Conservation (phyloP, 176 grass and related monocot genomes). For the Saccharum officinarum region DNA sequence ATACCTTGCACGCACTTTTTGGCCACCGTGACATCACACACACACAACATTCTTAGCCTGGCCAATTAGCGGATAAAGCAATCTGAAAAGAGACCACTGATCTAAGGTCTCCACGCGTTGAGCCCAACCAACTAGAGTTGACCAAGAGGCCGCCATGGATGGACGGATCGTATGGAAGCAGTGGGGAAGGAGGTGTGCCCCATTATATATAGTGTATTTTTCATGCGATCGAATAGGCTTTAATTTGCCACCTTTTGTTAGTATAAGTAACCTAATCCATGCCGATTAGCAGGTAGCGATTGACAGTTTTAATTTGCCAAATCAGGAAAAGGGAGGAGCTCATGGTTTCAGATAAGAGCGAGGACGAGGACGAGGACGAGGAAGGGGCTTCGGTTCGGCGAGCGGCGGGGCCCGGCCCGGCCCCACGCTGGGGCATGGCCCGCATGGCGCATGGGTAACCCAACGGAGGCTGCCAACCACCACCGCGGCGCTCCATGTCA, state of each 20-base stretch:
- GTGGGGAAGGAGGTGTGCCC: slow-evolving; percentile 22
- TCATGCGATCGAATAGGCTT: not conserved
- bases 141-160: not conserved
- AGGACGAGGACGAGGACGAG: not conserved
- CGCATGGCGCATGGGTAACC: not conserved
- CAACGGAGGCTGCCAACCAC: not conserved
- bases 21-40: not conserved
- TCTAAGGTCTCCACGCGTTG: not conserved
- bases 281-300: not conserved
- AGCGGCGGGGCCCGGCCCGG: not conserved
- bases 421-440: not conserved
- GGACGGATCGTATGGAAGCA: not conserved
- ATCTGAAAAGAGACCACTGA: not conserved
- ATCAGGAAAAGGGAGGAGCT: slow-evolving; percentile 18
- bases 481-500: not conserved
- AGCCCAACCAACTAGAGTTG: slow-evolving; percentile 15
- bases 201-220: not conserved
- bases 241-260: too few species aligned
- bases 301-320: not conserved
- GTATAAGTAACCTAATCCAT: not conserved
- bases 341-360: slow-evolving; percentile 24
- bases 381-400: not conserved
- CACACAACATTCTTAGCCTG: slow-evolving; percentile 9
- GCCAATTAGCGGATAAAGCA: not conserved
- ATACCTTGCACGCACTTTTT: not conserved